Conservation (phyloP, 2,329 filamentous ascomycete species). For the Cyphellophora attinorum region DNA sequence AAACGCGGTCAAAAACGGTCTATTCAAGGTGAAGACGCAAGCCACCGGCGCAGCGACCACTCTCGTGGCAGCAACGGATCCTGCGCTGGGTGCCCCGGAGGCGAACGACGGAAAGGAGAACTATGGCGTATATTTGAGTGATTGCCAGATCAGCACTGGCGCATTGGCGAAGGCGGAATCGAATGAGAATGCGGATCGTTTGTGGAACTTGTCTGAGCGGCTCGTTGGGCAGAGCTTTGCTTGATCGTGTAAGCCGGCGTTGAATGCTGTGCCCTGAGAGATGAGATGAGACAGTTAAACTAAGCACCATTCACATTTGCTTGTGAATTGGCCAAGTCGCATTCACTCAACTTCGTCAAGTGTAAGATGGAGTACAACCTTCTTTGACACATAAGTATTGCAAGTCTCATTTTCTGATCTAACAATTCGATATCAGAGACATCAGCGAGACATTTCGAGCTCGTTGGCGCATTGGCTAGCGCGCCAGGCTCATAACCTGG, state of each 20-base stretch:
- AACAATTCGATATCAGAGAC: too few relatives aligned
- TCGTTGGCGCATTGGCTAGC: too few relatives aligned
- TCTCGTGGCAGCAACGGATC: conserved; percentile 34
- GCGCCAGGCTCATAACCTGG: conserved; percentile 36
- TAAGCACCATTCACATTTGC: too few relatives aligned
- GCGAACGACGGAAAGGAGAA: conserved; percentile 10
- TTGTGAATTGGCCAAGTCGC: too few relatives aligned
- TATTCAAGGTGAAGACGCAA: conserved; percentile 19
- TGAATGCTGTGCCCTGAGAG: too few relatives aligned
- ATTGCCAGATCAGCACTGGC: conserved; percentile 24
- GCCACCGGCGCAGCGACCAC: conserved; percentile 33
- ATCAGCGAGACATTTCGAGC: too few relatives aligned
- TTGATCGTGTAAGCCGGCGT: too few relatives aligned
- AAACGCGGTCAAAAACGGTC: conserved; percentile 10
- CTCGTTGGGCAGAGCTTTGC: conserved; percentile 27
- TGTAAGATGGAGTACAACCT: too few relatives aligned
- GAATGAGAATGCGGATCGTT: conserved; percentile 25
- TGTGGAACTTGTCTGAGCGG: conserved; percentile 30
- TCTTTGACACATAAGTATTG: too few relatives aligned
- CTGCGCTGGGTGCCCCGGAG: conserved; percentile 19
- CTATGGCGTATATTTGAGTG: conserved; percentile 22
- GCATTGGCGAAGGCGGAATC: conserved; percentile 25
- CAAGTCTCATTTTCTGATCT: too few relatives aligned
- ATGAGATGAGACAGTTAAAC: too few relatives aligned
- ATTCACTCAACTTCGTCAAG: too few relatives aligned